Base-by-base conservation (phyloP, 331 rosid genomes). In the Rhamnella rubrinervis region DNA sequence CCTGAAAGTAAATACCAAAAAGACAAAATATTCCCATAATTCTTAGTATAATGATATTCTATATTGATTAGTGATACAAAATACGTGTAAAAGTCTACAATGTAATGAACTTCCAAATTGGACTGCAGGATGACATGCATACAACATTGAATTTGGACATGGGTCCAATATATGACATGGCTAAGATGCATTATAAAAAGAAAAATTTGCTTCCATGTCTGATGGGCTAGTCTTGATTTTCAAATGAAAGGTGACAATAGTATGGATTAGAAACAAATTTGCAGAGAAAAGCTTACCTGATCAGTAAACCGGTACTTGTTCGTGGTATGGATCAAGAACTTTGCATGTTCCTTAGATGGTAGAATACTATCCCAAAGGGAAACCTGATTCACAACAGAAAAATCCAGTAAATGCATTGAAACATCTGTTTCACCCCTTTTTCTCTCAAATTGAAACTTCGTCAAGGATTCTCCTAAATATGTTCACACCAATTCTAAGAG, bases 351-450 rank as follows among this genome's bases (percentile, higher is more conserved):
- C 70, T 88, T 85, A 39, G 89, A 67, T 37, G 85, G 91, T 68
- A 91, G 66, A 37, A 88, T 88, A 55, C 85, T 89, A 61, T 91
- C 97, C 97, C 92, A 91, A 17, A 91, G 80, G 20, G 97, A 88
- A 23, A 91, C 76, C 97, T 88, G 71, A 41, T 21, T 12, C 20
- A 6, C 10, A 6, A 4, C 6, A 12, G 37, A 23, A 58, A 15
- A 25, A 8, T 31, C 9, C 18, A 23, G 71, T 61, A 73, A 38
- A 10, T 35, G 47, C 18, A 60, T 53, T 28, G 70, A 55, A 55
- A 56, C 49, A 18, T 11, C 16, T 44, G 49, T 14, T 44, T 11
- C 1, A 44, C 13, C 49, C 14, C 0, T 44, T 11, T 44, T 44
- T 31, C 31, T 31, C 35, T 31, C 7, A 39, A 39, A 39, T 6